Percentiles rank a stretch among this genome's conserved stretches.
Conservation (phyloP, 148 eudicot species). For the Heliosperma pusillum region DNA sequence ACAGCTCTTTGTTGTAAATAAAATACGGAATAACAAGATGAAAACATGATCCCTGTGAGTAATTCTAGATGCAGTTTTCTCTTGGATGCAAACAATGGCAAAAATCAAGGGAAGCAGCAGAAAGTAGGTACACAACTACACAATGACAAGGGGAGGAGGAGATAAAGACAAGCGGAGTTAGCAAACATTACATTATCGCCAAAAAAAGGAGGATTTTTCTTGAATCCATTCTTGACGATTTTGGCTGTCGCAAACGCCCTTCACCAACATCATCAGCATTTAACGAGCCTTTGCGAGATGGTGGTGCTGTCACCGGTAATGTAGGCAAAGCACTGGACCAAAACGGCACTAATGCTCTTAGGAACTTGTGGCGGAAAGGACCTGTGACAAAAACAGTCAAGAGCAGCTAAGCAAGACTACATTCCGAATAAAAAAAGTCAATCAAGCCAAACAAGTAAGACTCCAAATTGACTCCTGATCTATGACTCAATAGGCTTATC, state of each 20-base stretch:
- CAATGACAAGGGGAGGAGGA: neutral
- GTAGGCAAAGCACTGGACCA: constrained; percentile 94
- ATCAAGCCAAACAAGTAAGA: neutral
- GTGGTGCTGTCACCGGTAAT: constrained; percentile 92
- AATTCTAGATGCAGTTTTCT: neutral
- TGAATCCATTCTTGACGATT: constrained; percentile 88
- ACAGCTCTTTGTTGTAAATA: neutral
- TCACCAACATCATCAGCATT: constrained; percentile 66
- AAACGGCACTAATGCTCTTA: constrained; percentile 77
- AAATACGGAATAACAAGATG: neutral
- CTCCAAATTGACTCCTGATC: neutral
- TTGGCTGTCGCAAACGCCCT: constrained; percentile 67
- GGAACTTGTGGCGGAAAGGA: constrained; percentile 73
- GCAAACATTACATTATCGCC: constrained; percentile 78
- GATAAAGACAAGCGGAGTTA: neutral
- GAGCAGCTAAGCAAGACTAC: neutral
- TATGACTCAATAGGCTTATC: neutral
- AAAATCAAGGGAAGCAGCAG: neutral
- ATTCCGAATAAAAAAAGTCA: neutral
- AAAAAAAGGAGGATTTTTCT: constrained; percentile 86
- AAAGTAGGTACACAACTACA: neutral
- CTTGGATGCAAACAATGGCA: neutral
- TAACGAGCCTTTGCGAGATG: constrained; percentile 65
- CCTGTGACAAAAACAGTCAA: constrained; percentile 37
- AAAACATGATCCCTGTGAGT: neutral